A percentile compares a stretch with the other conserved stretches of the same genome.
These are phyloP conservation scores for Musa schizocarpa DNA, from an alignment of 176 grass and related monocot species.

Conservation along the genomic window DNA sequence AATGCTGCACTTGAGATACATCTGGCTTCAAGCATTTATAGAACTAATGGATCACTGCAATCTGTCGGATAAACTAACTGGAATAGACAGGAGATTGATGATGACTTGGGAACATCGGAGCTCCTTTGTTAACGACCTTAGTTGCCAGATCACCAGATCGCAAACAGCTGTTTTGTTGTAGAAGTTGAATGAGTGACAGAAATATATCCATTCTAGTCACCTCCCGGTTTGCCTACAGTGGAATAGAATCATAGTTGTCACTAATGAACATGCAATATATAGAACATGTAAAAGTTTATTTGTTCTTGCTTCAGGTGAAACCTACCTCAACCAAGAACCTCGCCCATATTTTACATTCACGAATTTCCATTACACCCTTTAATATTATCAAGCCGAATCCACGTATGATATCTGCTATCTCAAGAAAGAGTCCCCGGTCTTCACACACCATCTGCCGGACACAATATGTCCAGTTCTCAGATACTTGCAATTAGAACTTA, in stretches of 20 bases:
- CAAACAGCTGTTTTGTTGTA: constrained; percentile 73
- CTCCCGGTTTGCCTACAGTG: constrained; percentile 69
- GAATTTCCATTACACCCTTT: constrained; percentile 89
- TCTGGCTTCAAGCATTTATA: not conserved
- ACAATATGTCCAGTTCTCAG: not conserved
- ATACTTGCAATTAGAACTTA: not conserved
- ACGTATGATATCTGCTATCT: constrained; percentile 96
- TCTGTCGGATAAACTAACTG: constrained; percentile 34
- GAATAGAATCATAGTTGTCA: constrained; percentile 16
- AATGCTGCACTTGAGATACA: not conserved
- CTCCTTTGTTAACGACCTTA: constrained; percentile 49
- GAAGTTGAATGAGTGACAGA: constrained; percentile 83
- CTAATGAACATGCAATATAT: not conserved
- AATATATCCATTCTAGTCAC: constrained; percentile 99
- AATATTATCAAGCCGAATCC: constrained; percentile 88
- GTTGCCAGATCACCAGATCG: constrained; percentile 46
- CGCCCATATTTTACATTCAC: constrained; percentile 90
- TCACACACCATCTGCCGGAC: constrained; percentile 80
- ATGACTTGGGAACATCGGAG: constrained; percentile 50
- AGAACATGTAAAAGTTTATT: not conserved
- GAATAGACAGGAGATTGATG: constrained; percentile 54
- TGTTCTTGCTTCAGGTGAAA: not conserved
- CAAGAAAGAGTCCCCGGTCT: constrained; percentile 83
- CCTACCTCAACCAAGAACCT: constrained; percentile 89
- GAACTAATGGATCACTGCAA: constrained; percentile 6